Conservation (phyloP, 495 filamentous ascomycete species). For the Penicillium pulvis region DNA sequence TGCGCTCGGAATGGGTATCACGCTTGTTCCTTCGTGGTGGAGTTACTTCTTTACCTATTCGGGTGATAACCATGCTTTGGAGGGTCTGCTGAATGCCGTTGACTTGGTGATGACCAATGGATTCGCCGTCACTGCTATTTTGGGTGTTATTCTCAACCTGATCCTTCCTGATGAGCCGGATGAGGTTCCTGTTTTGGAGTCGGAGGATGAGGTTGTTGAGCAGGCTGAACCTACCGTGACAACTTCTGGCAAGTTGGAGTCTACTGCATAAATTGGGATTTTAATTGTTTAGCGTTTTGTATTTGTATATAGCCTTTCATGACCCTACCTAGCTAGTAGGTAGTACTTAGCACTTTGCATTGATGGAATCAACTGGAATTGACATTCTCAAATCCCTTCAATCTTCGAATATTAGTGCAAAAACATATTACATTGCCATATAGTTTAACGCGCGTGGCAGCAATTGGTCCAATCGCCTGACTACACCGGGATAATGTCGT, state of each 20-base stretch:
- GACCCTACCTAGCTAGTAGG: background rate
- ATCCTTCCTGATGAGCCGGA: constrained; percentile 72
- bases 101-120: constrained; percentile 76
- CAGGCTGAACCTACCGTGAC: background rate
- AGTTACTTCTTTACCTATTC: constrained; percentile 71
- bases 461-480: too few species aligned
- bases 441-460: too few species aligned
- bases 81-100: constrained; percentile 83
- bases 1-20: constrained; percentile 77
- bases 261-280: constrained; percentile 6
- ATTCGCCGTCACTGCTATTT: constrained; percentile 64
- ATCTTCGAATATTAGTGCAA: too few species aligned
- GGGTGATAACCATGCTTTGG: constrained; percentile 69
- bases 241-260: constrained; percentile 5
- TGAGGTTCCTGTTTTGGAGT: constrained; percentile 41
- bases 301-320: constrained; percentile 1
- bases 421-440: too few species aligned
- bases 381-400: background rate
- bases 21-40: constrained; percentile 79
- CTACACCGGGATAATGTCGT: too few species aligned
- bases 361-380: background rate
- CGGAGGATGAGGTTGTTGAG: constrained; percentile 19
- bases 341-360: background rate
- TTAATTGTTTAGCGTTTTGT: background rate
- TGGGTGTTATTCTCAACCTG: constrained; percentile 74